A percentile compares a stretch with the other conserved stretches of the same genome.
Evolutionary conservation across 2,329 filamentous ascomycete species (phyloP).

Genomic region (Fusarium coffeatum): DNA sequence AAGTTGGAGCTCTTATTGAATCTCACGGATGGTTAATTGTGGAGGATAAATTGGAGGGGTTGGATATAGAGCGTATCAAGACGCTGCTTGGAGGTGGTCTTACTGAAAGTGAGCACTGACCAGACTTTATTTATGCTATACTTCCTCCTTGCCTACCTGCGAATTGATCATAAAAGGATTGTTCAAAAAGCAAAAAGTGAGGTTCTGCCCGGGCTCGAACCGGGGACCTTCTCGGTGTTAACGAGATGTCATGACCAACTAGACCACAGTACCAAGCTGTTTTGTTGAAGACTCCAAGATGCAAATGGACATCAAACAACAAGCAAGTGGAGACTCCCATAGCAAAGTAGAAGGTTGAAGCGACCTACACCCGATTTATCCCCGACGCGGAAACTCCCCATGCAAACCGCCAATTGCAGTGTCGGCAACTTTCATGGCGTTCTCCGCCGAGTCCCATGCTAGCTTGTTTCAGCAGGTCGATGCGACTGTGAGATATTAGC

Average conservation of each 20-base stretch:
- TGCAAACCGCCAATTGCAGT: neutral
- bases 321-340: no score
- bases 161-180: neutral
- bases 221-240: no score
- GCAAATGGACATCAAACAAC: no score
- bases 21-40: neutral
- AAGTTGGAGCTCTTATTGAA: neutral
- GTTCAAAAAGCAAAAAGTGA: neutral
- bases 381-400: neutral
- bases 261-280: neutral
- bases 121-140: accelerated
- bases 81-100: neutral
- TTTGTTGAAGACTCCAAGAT: neutral
- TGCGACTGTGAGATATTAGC: neutral
- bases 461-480: neutral
- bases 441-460: neutral
- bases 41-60: neutral
- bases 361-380: neutral
- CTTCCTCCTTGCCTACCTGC: accelerated
- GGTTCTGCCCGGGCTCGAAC: neutral
- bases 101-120: accelerated
- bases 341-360: no score
- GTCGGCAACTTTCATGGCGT: neutral
- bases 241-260: neutral
- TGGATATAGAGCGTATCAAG: neutral